Evolutionary conservation across 148 eudicot species (phyloP).

Genomic region (Polygonum maritimum): DNA sequence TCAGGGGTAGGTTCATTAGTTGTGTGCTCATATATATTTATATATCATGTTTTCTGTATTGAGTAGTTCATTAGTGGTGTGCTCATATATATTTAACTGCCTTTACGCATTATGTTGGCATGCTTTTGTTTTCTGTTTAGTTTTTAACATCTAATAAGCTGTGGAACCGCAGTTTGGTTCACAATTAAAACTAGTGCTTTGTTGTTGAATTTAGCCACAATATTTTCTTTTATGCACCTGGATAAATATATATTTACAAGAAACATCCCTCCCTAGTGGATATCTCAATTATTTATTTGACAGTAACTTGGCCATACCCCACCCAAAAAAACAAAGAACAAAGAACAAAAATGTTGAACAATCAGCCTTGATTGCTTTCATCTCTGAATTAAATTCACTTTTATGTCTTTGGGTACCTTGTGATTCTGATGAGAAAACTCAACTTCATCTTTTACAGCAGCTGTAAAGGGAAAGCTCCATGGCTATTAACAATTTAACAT

Average conservation of each 20-base stretch:
- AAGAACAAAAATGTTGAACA: background rate
- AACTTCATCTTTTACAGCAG: background rate
- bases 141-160: background rate
- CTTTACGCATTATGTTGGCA: too few species aligned
- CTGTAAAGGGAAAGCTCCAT: background rate
- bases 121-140: background rate
- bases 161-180: background rate
- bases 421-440: background rate
- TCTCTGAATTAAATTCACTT: background rate
- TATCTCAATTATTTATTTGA: conserved; percentile 1
- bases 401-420: background rate
- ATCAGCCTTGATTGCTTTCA: background rate
- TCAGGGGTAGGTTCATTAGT: conserved; percentile 2
- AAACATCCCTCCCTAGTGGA: background rate
- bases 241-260: background rate
- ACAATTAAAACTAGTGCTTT: background rate
- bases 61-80: too few species aligned
- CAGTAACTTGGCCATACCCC: conserved; percentile 1
- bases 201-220: background rate
- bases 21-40: background rate
- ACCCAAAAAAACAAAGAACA: background rate
- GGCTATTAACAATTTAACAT: background rate
- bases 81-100: too few species aligned
- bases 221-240: background rate
- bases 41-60: background rate